Evolutionary conservation across 2,329 filamentous ascomycete genomes (phyloP), one percentile per base, ranked within the genome.

Genomic region (Drechslerella stenobrocha): DNA sequence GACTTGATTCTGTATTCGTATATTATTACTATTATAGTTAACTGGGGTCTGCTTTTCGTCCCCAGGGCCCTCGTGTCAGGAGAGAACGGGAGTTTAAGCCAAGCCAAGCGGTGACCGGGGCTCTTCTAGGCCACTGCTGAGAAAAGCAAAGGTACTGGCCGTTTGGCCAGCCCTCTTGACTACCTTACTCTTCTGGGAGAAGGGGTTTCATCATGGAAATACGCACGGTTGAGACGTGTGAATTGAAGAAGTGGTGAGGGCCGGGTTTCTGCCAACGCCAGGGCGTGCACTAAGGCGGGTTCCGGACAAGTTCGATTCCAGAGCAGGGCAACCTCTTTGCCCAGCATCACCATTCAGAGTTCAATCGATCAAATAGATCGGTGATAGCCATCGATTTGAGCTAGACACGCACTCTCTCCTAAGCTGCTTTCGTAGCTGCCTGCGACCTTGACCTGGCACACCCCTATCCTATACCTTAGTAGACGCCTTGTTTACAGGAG

Each of bases 211-310:
- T 53, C 52, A 58, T 50, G 53, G 61, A 30, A 47, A 55, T 40
- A 51, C 53, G 61, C 61, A 66, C 61, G 61, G 61, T 66, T 66
- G 61, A 66, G 61, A 66, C 61, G 61, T 58, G 61, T 66, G 53
- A 59, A 58, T 40, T 47, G 52, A 47, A 52, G 61, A 55, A 58
- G 44, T 64, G 59, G 57, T 26, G 47, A 55, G 61, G 44, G 52
- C 53, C 46, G 35, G 52, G 52, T 46, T 48, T 28, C 28, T 9
- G 18, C 15, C 15, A 13, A 42, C 18, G 37, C 37, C 37, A 42
- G 37, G 37, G 37, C 37, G n/a, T 18, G 37, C 37, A 20, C 37
- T 42, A 42, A 18, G 37, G n/a, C 13, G 18, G 37, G 22, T 5
- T 20, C n/a, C 37, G 15, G 37, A 42, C 37, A 30, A 30, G 28